Evolutionary conservation across 2,329 filamentous ascomycete species (phyloP).

Genomic region (Alternaria sp.): DNA sequence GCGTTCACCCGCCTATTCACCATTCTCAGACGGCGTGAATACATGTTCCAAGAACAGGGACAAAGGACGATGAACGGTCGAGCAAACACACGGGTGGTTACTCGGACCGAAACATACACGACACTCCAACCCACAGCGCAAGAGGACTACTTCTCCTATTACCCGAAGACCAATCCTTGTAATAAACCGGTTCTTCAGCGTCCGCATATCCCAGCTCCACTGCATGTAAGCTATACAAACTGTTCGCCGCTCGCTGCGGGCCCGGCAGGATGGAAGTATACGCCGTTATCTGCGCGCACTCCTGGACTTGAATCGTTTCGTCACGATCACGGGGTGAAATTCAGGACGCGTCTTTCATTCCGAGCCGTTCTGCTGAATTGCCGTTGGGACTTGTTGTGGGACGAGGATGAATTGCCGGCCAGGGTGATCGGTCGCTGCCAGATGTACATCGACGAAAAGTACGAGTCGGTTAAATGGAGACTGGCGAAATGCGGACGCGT

Average conservation of each 20-base stretch:
- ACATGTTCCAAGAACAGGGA: not conserved
- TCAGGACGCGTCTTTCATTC: not conserved
- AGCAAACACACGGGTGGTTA: not conserved
- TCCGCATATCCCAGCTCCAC: not conserved
- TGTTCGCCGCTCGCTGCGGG: not conserved
- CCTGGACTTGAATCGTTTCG: conserved; percentile 3
- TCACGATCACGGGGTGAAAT: conserved; percentile 2
- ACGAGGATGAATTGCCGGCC: not conserved
- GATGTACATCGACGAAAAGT: not conserved
- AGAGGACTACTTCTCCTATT: not conserved
- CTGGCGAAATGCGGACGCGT: not conserved
- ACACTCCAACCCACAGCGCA: not conserved
- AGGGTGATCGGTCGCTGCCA: not conserved
- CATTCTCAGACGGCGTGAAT: not conserved
- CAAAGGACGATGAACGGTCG: not conserved
- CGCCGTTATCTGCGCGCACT: not conserved
- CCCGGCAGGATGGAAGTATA: conserved; percentile 9
- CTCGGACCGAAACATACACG: not conserved
- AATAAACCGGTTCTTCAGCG: not conserved
- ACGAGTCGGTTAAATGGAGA: not conserved
- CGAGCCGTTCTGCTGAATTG: not conserved
- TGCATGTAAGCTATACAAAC: not conserved
- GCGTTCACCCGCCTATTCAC: not conserved
- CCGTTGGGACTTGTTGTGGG: not conserved
- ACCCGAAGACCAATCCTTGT: not conserved